phyloP scores from a whole-genome alignment of 768 basidiomycete species.

The Asterophora parasitica region DNA sequence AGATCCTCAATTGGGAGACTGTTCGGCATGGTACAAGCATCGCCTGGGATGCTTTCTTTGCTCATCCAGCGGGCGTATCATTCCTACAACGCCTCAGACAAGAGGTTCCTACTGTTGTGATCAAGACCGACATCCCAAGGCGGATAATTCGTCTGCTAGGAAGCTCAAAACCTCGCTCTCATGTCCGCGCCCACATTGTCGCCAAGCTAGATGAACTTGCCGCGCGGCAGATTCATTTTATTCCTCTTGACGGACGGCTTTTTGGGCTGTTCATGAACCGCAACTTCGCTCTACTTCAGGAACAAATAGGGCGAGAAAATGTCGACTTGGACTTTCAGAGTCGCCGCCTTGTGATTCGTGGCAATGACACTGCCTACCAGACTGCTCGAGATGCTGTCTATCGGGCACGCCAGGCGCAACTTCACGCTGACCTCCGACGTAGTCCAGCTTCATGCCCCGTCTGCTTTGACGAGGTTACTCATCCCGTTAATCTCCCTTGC shows the following conservation, averaged over 20 bases:
- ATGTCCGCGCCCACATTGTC: slow-evolving; percentile 42
- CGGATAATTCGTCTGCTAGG: slow-evolving; percentile 56
- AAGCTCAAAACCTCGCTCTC: slow-evolving; percentile 31
- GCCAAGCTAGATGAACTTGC: slow-evolving; percentile 41
- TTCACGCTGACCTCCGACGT: slow-evolving; percentile 11
- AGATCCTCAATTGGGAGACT: slow-evolving; percentile 57
- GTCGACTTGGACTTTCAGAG: slow-evolving; percentile 43
- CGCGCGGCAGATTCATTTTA: slow-evolving; percentile 33
- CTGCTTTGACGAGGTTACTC: slow-evolving; percentile 54
- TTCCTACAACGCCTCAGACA: slow-evolving; percentile 45
- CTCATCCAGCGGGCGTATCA: slow-evolving; percentile 28
- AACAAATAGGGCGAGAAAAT: slow-evolving; percentile 52
- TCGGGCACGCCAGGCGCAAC: slow-evolving; percentile 24
- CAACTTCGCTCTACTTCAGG: slow-evolving; percentile 41
- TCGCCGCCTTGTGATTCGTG: slow-evolving; percentile 49
- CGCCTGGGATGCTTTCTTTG: slow-evolving; percentile 67
- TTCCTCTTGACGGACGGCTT: slow-evolving; percentile 44
- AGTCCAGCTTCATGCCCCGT: slow-evolving; percentile 51
- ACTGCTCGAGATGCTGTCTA: slow-evolving; percentile 38
- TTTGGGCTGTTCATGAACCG: slow-evolving; percentile 42
- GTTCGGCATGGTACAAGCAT: slow-evolving; percentile 45
- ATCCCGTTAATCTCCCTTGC: slow-evolving; percentile 53
- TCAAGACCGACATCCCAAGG: slow-evolving; percentile 37
- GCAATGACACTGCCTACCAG: slow-evolving; percentile 41
- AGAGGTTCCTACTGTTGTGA: slow-evolving; percentile 33